Evolutionary conservation across 2,329 filamentous ascomycete species (phyloP).

Genomic region (Epichloe amarillans): DNA sequence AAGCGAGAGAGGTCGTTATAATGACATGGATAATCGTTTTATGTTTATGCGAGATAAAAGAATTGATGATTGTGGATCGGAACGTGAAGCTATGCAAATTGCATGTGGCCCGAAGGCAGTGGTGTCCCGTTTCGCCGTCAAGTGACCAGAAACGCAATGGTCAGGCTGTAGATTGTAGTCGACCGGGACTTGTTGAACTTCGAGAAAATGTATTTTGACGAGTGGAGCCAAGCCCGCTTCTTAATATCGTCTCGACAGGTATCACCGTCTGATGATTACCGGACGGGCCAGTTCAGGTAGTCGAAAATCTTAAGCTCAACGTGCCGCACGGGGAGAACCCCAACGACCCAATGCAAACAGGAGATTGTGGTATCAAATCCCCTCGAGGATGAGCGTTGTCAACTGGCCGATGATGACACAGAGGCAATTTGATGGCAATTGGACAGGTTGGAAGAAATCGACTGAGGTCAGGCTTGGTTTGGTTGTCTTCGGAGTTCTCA

Average conservation of each 20-base stretch:
- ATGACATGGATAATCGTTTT: constrained; percentile 27
- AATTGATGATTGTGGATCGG: constrained; percentile 10
- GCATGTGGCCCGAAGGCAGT: background rate
- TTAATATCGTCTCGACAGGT: background rate
- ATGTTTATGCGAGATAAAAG: constrained; percentile 11
- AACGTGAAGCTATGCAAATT: background rate
- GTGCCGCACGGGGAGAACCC: constrained; percentile 12
- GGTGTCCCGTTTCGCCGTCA: background rate
- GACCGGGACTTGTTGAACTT: background rate
- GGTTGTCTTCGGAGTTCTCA: background rate
- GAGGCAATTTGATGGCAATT: background rate
- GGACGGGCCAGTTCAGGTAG: background rate
- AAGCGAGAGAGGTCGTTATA: constrained; percentile 28
- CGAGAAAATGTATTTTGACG: background rate
- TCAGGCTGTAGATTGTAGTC: background rate
- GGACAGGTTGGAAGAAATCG: background rate
- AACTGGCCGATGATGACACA: background rate
- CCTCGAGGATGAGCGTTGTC: background rate
- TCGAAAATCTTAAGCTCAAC: constrained; percentile 2
- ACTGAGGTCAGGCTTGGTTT: background rate
- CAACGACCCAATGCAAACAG: constrained; percentile 13
- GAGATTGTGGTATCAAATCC: constrained; percentile 6
- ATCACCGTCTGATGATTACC: background rate
- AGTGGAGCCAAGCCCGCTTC: background rate
- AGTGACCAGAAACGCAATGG: background rate